Percentiles rank a stretch among this genome's conserved stretches.
phyloP scores from a whole-genome alignment of 306 rosid genomes.

The Vigna radiata region DNA sequence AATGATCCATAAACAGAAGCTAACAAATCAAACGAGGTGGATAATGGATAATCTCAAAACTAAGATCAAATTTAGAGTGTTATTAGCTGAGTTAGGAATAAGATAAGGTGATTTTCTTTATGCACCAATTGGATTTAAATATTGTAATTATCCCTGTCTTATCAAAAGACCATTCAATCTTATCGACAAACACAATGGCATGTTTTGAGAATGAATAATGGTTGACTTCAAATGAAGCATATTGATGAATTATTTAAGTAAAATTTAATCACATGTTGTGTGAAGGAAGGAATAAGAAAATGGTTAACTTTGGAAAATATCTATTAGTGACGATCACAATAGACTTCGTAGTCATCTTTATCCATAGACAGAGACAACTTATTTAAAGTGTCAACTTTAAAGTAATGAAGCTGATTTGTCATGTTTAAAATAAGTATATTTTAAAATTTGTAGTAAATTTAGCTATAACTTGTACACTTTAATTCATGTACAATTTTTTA shows the following conservation, averaged over 20 bases:
- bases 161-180: constrained; percentile 3
- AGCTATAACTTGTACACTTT: neutral
- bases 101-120: neutral
- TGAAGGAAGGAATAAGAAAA: neutral
- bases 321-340: neutral
- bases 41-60: neutral
- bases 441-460: neutral
- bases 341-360: neutral
- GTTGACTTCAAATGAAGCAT: constrained; percentile 2
- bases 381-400: neutral
- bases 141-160: no score
- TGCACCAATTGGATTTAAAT: neutral
- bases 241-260: neutral
- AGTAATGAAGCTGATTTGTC: no score
- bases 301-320: neutral
- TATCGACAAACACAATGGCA: constrained; percentile 24
- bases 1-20: neutral
- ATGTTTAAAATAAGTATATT: neutral
- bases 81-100: neutral
- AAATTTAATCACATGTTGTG: constrained; percentile 24
- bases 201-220: neutral
- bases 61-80: neutral
- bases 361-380: neutral
- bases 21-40: neutral
- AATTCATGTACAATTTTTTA: no score